A percentile compares a stretch with the other conserved stretches of the same genome.
Conservation (phyloP, 495 filamentous ascomycete species). For the Trichoderma virens region DNA sequence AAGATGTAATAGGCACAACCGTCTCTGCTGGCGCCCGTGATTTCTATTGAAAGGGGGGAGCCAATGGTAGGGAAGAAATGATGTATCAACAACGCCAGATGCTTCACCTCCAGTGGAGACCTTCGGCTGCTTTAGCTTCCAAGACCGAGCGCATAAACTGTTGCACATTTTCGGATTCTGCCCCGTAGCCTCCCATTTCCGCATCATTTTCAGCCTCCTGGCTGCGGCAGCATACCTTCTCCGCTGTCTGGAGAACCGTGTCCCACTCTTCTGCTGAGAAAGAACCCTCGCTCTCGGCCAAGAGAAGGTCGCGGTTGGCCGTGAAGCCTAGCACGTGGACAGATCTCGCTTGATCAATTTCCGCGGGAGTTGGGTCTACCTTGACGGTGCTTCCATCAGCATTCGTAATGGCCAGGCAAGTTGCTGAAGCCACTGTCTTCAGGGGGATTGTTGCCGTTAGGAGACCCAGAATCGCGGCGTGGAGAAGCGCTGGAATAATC, state of each 20-base stretch:
- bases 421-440: conserved; percentile 58
- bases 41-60: neutral
- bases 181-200: conserved; percentile 34
- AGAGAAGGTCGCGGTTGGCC: conserved; percentile 61
- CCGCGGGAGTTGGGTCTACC: conserved; percentile 46
- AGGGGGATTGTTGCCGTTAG: conserved; percentile 70
- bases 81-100: neutral
- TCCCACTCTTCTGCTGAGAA: conserved; percentile 78
- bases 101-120: conserved; percentile 54
- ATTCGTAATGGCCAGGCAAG: conserved; percentile 53
- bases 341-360: conserved; percentile 52
- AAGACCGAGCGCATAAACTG: conserved; percentile 58
- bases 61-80: neutral
- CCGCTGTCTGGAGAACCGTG: conserved; percentile 54
- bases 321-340: conserved; percentile 75
- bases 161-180: conserved; percentile 38
- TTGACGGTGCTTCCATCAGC: conserved; percentile 32
- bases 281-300: conserved; percentile 73
- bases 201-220: conserved; percentile 40
- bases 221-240: conserved; percentile 48
- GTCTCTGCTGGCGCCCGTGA: neutral
- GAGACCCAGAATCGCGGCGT: conserved; percentile 65
- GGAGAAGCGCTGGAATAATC: conserved; percentile 66
- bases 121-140: conserved; percentile 47
- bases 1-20: neutral